Conservation (phyloP, 192 early-diverging fungal genomes). For the Spizellomyces sp. region DNA sequence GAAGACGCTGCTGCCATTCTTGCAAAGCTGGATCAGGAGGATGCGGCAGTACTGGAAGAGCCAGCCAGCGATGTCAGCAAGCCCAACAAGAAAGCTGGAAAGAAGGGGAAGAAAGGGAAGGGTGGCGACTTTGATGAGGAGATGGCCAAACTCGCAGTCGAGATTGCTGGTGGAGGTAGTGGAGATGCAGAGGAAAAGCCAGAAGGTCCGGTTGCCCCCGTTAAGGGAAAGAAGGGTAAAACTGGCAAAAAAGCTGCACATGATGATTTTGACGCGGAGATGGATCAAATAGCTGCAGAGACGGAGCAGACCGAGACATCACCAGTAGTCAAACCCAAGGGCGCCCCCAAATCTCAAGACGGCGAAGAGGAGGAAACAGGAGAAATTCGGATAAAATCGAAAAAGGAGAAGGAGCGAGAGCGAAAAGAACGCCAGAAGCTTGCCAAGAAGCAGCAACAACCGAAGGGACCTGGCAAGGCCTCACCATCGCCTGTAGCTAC, state of each 20-base stretch:
- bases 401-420: conserved; percentile 87
- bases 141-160: not conserved
- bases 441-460: conserved; percentile 69
- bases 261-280: conserved; percentile 29
- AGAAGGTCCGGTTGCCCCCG: not conserved
- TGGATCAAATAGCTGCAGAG: conserved; percentile 27
- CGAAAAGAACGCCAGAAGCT: conserved; percentile 77
- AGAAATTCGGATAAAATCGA: conserved; percentile 66
- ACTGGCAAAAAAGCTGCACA: conserved; percentile 2
- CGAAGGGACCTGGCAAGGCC: conserved; percentile 20
- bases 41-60: conserved; percentile 10
- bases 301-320: conserved; percentile 23
- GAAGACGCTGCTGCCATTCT: conserved; percentile 57
- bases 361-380: conserved; percentile 34
- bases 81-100: conserved; percentile 52
- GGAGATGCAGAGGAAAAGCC: conserved; percentile 17
- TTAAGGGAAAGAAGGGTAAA: conserved; percentile 35
- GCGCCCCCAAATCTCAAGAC: not conserved
- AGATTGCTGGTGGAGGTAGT: conserved; percentile 13
- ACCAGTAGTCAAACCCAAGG: conserved; percentile 7
- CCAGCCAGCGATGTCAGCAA: conserved; percentile 9
- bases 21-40: conserved; percentile 42
- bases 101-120: conserved; percentile 40
- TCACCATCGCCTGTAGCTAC: conserved; percentile 25
- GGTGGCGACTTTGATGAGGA: conserved; percentile 38